Evolutionary conservation across 2,329 filamentous ascomycete species (phyloP).

Genomic region (Neonectria sp.): DNA sequence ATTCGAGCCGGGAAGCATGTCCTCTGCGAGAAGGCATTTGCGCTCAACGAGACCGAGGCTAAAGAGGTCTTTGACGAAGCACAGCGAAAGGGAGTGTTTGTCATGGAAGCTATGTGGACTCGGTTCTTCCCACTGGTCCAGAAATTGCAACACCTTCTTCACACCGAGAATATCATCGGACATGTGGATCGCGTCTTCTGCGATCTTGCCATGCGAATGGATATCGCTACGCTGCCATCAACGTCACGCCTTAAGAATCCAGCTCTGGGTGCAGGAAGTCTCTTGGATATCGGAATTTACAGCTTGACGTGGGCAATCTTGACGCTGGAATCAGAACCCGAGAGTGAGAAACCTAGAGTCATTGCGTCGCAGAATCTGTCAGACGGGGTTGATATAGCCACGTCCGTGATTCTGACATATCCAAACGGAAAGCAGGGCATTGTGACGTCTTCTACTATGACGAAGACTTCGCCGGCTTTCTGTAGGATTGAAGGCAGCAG

Average conservation of each 20-base stretch:
- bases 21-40: slow-evolving; percentile 61
- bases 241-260: slow-evolving; percentile 54
- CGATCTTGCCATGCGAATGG: slow-evolving; percentile 55
- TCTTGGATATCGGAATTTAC: slow-evolving; percentile 61
- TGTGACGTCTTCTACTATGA: slow-evolving; percentile 53
- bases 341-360: slow-evolving; percentile 51
- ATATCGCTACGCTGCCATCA: slow-evolving; percentile 49
- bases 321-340: slow-evolving; percentile 48
- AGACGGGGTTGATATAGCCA: slow-evolving; percentile 52
- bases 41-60: slow-evolving; percentile 56
- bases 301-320: slow-evolving; percentile 56
- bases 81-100: slow-evolving; percentile 55
- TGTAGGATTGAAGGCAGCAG: slow-evolving; percentile 57
- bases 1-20: slow-evolving; percentile 59
- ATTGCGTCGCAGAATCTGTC: slow-evolving; percentile 53
- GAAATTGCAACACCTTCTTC: slow-evolving; percentile 52
- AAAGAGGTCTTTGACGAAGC: slow-evolving; percentile 56
- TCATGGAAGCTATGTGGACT: slow-evolving; percentile 64
- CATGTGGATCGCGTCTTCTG: slow-evolving; percentile 55
- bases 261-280: slow-evolving; percentile 56
- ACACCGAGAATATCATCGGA: slow-evolving; percentile 57
- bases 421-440: slow-evolving; percentile 56
- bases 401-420: slow-evolving; percentile 58
- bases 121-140: slow-evolving; percentile 57
- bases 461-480: slow-evolving; percentile 44